Base-by-base conservation (phyloP, 225 moss, liverwort and hornwort species). In the Thuidium tamariscinum region DNA sequence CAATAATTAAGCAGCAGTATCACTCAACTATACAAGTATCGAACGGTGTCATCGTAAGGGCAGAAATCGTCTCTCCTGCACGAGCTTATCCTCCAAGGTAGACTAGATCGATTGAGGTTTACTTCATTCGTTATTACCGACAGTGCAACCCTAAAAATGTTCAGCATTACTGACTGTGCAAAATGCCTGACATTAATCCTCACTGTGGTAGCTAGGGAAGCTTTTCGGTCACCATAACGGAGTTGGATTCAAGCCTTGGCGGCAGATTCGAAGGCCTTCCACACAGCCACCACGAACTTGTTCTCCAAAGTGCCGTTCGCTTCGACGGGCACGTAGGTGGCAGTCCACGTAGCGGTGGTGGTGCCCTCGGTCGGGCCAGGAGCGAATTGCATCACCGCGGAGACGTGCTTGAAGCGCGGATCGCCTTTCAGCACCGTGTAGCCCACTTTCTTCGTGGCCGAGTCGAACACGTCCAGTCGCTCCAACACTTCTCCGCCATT, bases 371-470 rank as follows among this genome's bases (percentile, higher is more conserved):
- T 90, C 18, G 88, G 88, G 9, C 90, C 90, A 3, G 88, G 36
- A n/a, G 55, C 29, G 59, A 66, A 90, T 9, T 88, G 77, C 82
- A 85, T 67, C 49, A 82, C 73, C 13, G 82, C 88, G 13, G 88
- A 83, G 41, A 88, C 90, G 41, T 88, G 88, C 88, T 90, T 88
- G 85, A 83, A 90, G 42, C 85, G 85, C 2, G 88, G 84, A 5
- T 90, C 90, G 27, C 90, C 90, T 46, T 71, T 87, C 25, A 87
- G 55, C 8, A 90, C 84, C 18, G 84, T 87, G 87, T 82, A 87
- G 11, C 90, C 90, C 63, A 90, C 81, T 46, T 61, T 87, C 84
- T 87, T 90, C 14, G 81, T 36, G 26, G 34, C 37, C 3, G 52
- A 63, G 69, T 90, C 85, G 13, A 87, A 8, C 76, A 85, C 46